phyloP scores from a whole-genome alignment of 83 land plant species.

The Thuja plicata region DNA sequence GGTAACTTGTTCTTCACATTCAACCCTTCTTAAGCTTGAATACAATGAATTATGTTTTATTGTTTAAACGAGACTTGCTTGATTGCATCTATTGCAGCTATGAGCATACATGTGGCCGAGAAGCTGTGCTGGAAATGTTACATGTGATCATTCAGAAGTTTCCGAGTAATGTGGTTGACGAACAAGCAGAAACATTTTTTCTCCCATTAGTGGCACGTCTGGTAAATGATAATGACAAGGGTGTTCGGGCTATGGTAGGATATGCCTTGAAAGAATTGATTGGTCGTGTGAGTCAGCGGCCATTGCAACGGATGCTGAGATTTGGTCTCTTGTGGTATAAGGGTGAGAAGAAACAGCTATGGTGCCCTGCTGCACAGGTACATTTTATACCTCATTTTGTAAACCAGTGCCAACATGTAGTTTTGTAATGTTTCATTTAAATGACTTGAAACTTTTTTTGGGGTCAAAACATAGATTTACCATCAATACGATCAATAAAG shows the following conservation, averaged over 20 bases:
- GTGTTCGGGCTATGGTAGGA: slow-evolving; percentile 71
- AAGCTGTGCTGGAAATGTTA: slow-evolving; percentile 93
- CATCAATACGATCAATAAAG: not conserved
- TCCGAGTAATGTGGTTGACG: slow-evolving; percentile 62
- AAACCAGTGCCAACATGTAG: not conserved
- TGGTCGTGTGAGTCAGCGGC: slow-evolving; percentile 40
- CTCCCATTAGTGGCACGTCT: slow-evolving; percentile 72
- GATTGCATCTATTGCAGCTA: slow-evolving; percentile 34
- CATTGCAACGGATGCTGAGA: slow-evolving; percentile 50
- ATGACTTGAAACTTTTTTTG: not conserved
- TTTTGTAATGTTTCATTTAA: not conserved
- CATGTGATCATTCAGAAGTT: slow-evolving; percentile 73
- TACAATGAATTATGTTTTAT: slow-evolving; percentile 4
- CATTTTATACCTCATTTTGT: not conserved
- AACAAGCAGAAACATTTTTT: slow-evolving; percentile 62
- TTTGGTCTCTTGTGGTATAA: slow-evolving; percentile 71
- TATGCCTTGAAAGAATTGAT: slow-evolving; percentile 65
- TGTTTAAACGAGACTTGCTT: not conserved
- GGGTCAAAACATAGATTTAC: not conserved
- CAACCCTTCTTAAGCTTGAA: not conserved
- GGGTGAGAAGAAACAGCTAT: slow-evolving; percentile 54
- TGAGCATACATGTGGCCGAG: slow-evolving; percentile 77
- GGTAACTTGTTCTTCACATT: not conserved
- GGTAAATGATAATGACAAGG: slow-evolving; percentile 72
- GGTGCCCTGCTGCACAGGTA: slow-evolving; percentile 90